Conservation (phyloP, 192 early-diverging fungal genomes). For the Umbelopsis isabellina region DNA sequence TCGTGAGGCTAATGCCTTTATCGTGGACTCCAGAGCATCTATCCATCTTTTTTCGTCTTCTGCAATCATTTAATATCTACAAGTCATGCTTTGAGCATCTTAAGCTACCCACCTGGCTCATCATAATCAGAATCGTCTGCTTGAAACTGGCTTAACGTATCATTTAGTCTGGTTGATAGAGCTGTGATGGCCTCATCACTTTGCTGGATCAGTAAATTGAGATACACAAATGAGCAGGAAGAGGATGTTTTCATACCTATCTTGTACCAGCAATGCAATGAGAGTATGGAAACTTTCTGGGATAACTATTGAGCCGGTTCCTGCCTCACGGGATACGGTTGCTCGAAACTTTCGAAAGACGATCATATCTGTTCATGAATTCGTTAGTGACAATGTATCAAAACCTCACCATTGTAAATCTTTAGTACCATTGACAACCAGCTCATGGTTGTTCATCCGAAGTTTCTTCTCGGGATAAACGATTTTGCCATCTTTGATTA, state of each 20-base stretch:
- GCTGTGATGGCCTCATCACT: conserved; percentile 31
- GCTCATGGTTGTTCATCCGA: conserved; percentile 23
- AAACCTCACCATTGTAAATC: not conserved
- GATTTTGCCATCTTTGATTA: conserved; percentile 33
- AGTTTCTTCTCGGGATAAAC: conserved; percentile 23
- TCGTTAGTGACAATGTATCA: not conserved
- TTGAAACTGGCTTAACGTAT: conserved; percentile 30
- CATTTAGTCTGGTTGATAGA: conserved; percentile 27
- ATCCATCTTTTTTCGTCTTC: conserved; percentile 10
- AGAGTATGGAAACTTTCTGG: conserved; percentile 9
- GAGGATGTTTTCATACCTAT: conserved; percentile 11
- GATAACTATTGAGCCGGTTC: not conserved
- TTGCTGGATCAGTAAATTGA: not conserved
- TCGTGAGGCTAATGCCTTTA: not conserved
- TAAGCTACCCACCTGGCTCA: not conserved
- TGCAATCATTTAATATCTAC: not conserved
- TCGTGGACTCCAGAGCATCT: conserved; percentile 12
- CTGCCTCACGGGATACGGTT: not conserved
- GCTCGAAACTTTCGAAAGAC: conserved; percentile 22
- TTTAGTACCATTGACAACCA: conserved; percentile 23
- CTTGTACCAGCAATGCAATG: conserved; percentile 10
- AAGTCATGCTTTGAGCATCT: not conserved
- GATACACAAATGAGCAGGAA: too few relatives aligned
- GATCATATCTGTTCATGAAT: conserved; percentile 12
- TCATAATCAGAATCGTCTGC: conserved; percentile 23